A percentile compares a stretch with the other conserved stretches of the same genome.
These are phyloP conservation scores for Pseudocercospora pini-densiflorae DNA, from an alignment of 2,329 filamentous ascomycete genomes.

Conservation along the genomic window DNA sequence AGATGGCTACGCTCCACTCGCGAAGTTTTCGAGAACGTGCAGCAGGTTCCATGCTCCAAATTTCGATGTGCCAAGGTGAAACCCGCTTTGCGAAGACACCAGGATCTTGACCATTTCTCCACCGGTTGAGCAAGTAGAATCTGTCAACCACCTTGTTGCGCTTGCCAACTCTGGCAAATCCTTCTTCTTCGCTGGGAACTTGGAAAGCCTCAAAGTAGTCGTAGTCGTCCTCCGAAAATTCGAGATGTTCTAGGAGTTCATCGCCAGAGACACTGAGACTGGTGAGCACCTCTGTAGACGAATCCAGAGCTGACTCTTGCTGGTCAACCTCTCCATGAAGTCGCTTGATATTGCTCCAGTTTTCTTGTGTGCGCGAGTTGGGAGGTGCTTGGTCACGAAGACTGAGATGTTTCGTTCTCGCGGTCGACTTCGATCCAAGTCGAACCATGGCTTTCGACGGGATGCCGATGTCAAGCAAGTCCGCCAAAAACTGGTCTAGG, in stretches of 20 bases:
- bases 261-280: not conserved
- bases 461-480: slow-evolving; percentile 56
- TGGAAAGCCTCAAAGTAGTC: not conserved
- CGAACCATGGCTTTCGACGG: slow-evolving; percentile 60
- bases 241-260: not conserved
- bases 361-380: not conserved
- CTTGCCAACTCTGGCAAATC: not conserved
- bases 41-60: not conserved
- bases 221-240: not conserved
- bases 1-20: not conserved
- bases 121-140: not conserved
- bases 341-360: not conserved
- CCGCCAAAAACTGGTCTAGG: slow-evolving; percentile 41
- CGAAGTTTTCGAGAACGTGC: not conserved
- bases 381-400: slow-evolving; percentile 59
- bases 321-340: not conserved
- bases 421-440: slow-evolving; percentile 60
- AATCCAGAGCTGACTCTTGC: not conserved
- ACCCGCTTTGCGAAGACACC: not conserved
- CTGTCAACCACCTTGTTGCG: not conserved
- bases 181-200: not conserved
- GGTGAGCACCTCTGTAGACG: not conserved
- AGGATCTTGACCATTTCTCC: not conserved
- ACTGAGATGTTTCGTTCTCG: slow-evolving; percentile 59
- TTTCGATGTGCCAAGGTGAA: not conserved